Percentiles rank a stretch among this genome's conserved stretches.
Evolutionary conservation across 805 yeast genomes (phyloP).

Genomic region (Candida tammaniensis): DNA sequence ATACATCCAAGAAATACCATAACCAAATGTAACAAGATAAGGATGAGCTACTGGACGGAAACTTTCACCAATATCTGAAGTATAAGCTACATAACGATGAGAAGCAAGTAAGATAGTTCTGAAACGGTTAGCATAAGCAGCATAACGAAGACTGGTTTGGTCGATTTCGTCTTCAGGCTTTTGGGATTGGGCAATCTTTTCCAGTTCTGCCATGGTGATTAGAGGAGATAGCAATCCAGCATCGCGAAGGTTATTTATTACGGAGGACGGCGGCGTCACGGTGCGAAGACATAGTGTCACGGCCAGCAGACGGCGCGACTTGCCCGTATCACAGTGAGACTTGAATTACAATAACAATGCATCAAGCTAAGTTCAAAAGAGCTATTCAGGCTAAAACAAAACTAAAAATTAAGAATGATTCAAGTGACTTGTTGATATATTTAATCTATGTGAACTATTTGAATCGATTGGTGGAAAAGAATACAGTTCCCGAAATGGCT

Average conservation of each 20-base stretch:
- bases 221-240: no score
- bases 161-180: constrained; percentile 13
- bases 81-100: constrained; percentile 81
- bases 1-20: constrained; percentile 75
- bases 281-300: no score
- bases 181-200: constrained; percentile 11
- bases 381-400: constrained; percentile 10
- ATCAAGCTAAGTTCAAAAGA: constrained; percentile 12
- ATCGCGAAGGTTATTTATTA: no score
- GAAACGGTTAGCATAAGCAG: constrained; percentile 76
- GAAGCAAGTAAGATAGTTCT: constrained; percentile 70
- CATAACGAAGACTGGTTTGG: constrained; percentile 54
- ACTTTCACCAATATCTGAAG: constrained; percentile 84
- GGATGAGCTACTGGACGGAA: constrained; percentile 83
- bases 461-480: constrained; percentile 7
- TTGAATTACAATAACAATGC: no score
- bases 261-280: no score
- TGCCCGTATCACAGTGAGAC: no score
- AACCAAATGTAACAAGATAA: constrained; percentile 57
- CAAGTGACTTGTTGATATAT: constrained; percentile 13
- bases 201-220: constrained; percentile 4
- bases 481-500: constrained; percentile 4
- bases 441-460: constrained; percentile 12
- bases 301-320: no score
- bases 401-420: constrained; percentile 11